Percentiles rank a stretch among this genome's conserved stretches.
Evolutionary conservation across 352 stramenopile genomes (phyloP).

Genomic region (Pythium sukuiense): DNA sequence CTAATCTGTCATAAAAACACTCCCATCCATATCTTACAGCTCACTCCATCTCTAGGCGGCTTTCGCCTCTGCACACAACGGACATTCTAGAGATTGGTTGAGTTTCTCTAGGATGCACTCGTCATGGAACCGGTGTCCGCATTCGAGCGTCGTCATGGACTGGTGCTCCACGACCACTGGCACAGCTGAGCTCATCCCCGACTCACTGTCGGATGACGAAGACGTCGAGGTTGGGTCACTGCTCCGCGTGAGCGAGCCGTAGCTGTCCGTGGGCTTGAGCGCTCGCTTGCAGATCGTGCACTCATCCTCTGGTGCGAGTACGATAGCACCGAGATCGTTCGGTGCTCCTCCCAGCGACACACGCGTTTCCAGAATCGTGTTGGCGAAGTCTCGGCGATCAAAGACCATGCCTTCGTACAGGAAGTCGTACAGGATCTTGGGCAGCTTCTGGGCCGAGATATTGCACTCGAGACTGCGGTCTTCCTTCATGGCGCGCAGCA

Average conservation of each 20-base stretch:
- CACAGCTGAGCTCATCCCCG: constrained; percentile 27
- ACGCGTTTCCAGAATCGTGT: constrained; percentile 56
- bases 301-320: constrained; percentile 35
- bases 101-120: constrained; percentile 86
- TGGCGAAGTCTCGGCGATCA: constrained; percentile 61
- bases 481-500: constrained; percentile 61
- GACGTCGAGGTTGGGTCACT: constrained; percentile 27
- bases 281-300: constrained; percentile 61
- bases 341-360: constrained; percentile 34
- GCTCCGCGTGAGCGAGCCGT: constrained; percentile 31
- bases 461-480: constrained; percentile 61
- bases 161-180: constrained; percentile 27
- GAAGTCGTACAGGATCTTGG: constrained; percentile 77
- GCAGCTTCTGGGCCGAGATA: constrained; percentile 56
- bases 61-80: constrained; percentile 38
- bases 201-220: constrained; percentile 15
- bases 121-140: constrained; percentile 84
- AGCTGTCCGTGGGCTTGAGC: constrained; percentile 23
- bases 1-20: not conserved
- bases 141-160: constrained; percentile 74
- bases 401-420: constrained; percentile 85
- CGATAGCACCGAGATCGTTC: not conserved
- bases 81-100: constrained; percentile 69
- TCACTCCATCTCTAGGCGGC: constrained; percentile 1
- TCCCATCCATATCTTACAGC: not conserved